Percentiles rank a stretch among this genome's conserved stretches.
phyloP scores from a whole-genome alignment of 805 yeast genomes.

The Candida hungchunana region DNA sequence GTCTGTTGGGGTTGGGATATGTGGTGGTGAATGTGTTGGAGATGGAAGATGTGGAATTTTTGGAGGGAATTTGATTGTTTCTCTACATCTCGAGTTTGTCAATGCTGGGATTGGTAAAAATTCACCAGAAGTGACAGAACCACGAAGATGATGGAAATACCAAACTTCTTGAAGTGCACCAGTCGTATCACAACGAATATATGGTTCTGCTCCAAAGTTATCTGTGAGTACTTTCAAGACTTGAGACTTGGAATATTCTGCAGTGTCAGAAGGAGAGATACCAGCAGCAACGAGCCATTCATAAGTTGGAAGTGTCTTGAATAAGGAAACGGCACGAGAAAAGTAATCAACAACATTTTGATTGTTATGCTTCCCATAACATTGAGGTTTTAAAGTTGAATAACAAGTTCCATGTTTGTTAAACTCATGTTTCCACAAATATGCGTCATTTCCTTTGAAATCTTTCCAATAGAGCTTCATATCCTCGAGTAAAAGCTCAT shows the following conservation, averaged over 20 bases:
- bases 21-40: constrained; percentile 18
- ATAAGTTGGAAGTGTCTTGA: constrained; percentile 59
- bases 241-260: constrained; percentile 53
- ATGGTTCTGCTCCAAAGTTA: constrained; percentile 53
- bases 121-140: constrained; percentile 63
- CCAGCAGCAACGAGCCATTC: constrained; percentile 63
- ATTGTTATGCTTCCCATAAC: constrained; percentile 43
- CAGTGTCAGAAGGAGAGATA: constrained; percentile 57
- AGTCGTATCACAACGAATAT: constrained; percentile 53
- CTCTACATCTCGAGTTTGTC: constrained; percentile 48
- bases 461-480: constrained; percentile 72
- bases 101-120: constrained; percentile 61
- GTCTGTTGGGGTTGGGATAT: constrained; percentile 20
- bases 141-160: constrained; percentile 76
- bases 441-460: constrained; percentile 59
- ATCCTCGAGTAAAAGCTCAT: constrained; percentile 44
- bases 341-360: constrained; percentile 64
- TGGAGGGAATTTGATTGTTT: constrained; percentile 65
- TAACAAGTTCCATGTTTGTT: constrained; percentile 94
- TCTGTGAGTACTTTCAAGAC: constrained; percentile 48
- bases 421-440: constrained; percentile 86
- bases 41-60: constrained; percentile 5
- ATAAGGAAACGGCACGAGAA: constrained; percentile 54
- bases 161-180: constrained; percentile 49
- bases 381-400: constrained; percentile 67